These are phyloP conservation scores for Daldinia concentrica DNA, from an alignment of 495 filamentous ascomycete genomes.

Conservation along the genomic window DNA sequence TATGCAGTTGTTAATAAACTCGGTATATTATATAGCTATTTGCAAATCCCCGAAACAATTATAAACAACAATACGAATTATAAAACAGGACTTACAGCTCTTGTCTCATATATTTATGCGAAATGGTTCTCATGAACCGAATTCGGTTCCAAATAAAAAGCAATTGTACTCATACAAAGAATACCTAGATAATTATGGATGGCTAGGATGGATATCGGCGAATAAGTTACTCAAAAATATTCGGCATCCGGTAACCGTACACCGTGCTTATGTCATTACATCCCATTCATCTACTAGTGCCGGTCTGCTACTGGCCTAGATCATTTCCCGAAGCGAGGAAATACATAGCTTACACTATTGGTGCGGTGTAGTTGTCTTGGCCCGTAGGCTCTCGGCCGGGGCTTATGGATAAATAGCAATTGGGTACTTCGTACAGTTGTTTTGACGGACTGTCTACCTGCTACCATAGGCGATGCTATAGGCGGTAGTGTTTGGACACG, in stretches of 20 bases:
- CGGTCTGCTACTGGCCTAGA: conserved; percentile 24
- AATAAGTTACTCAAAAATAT: conserved; percentile 3
- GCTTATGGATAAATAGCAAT: conserved; percentile 9
- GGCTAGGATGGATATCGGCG: not conserved
- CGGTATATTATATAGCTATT: not conserved
- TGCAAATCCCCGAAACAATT: not conserved
- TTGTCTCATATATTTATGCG: not conserved
- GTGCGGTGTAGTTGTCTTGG: conserved; percentile 5
- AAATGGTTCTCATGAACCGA: no score
- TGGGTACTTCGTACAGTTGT: not conserved
- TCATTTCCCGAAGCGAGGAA: conserved; percentile 18
- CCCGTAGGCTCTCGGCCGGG: conserved; percentile 10
- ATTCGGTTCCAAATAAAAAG: no score
- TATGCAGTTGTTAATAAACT: not conserved
- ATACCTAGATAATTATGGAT: not conserved
- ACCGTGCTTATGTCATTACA: conserved; percentile 23
- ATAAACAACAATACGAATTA: not conserved
- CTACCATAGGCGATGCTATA: not conserved
- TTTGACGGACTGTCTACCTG: not conserved
- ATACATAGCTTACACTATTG: conserved; percentile 15
- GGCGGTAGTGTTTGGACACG: not conserved
- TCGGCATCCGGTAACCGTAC: not conserved
- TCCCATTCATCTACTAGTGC: conserved; percentile 9
- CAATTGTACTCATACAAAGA: not conserved
- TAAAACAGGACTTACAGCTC: not conserved